These are phyloP conservation scores for Persicaria maculosa DNA, from an alignment of 148 eudicot genomes.

Conservation along the genomic window DNA sequence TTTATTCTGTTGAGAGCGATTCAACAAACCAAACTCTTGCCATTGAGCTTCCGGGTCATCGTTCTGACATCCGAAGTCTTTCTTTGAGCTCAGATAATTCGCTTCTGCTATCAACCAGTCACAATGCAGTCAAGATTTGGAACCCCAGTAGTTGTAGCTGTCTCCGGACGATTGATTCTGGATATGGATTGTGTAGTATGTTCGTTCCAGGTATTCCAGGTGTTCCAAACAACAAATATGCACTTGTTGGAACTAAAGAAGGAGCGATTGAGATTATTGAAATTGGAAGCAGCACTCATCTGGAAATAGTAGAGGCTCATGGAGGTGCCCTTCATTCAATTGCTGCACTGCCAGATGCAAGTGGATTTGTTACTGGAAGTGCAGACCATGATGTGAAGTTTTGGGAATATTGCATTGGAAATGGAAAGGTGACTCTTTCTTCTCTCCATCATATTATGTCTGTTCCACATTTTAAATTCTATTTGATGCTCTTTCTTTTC, in stretches of 20 bases:
- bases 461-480: too few species aligned
- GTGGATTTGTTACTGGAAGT: constrained; percentile 90
- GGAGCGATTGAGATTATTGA: constrained; percentile 82
- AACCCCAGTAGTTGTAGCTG: constrained; percentile 87
- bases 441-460: too few species aligned
- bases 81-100: constrained; percentile 84
- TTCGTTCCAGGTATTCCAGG: constrained; percentile 52
- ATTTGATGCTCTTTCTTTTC: too few species aligned
- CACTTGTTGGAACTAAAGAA: constrained; percentile 84
- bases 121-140: constrained; percentile 88
- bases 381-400: constrained; percentile 89
- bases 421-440: too few species aligned
- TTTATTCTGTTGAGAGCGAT: constrained; percentile 49
- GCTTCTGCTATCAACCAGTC: constrained; percentile 90
- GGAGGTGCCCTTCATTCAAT: constrained; percentile 78
- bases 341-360: constrained; percentile 55
- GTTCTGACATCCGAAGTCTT: constrained; percentile 88
- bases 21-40: constrained; percentile 42
- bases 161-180: constrained; percentile 89
- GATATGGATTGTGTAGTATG: constrained; percentile 81
- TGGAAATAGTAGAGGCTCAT: constrained; percentile 88
- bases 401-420: constrained; percentile 59
- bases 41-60: constrained; percentile 92
- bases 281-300: constrained; percentile 78
- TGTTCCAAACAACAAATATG: constrained; percentile 52